Evolutionary conservation across 2,329 filamentous ascomycete genomes (phyloP).

Genomic region (Ophiostoma ips): DNA sequence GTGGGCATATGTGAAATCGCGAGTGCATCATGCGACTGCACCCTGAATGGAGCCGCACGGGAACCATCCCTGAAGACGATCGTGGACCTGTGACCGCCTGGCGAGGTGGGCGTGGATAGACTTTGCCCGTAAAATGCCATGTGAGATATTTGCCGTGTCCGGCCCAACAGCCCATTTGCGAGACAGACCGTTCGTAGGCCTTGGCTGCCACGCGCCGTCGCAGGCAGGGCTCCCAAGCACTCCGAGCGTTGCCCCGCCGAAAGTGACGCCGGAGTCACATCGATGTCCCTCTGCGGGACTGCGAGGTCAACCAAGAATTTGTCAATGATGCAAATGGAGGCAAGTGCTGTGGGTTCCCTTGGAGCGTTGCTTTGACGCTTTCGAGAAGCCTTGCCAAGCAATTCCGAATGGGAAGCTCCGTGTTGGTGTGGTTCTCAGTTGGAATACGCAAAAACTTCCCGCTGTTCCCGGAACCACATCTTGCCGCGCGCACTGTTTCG

Average conservation of each 20-base stretch:
- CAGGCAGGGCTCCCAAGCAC: too few relatives aligned
- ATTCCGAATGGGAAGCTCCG: background rate
- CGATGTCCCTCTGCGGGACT: too few relatives aligned
- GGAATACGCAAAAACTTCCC: too few relatives aligned
- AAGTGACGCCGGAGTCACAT: too few relatives aligned
- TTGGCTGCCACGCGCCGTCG: too few relatives aligned
- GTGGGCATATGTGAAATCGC: conserved; percentile 9
- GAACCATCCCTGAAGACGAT: conserved; percentile 9
- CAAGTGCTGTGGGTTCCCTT: background rate
- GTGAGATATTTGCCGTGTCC: background rate
- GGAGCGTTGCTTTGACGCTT: background rate
- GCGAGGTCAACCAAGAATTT: too few relatives aligned
- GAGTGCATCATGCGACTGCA: conserved; percentile 11
- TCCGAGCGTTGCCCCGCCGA: too few relatives aligned
- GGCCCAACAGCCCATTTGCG: background rate
- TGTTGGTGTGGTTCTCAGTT: too few relatives aligned
- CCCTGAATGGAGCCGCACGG: conserved; percentile 4
- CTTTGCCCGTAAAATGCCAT: background rate
- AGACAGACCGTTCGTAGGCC: too few relatives aligned
- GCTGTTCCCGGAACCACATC: background rate
- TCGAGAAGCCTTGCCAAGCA: background rate
- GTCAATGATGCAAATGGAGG: too few relatives aligned
- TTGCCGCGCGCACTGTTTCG: background rate
- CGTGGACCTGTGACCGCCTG: background rate
- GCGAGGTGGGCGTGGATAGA: background rate